phyloP scores from a whole-genome alignment of 768 basidiomycete species.

The Tricholoma sp. region DNA sequence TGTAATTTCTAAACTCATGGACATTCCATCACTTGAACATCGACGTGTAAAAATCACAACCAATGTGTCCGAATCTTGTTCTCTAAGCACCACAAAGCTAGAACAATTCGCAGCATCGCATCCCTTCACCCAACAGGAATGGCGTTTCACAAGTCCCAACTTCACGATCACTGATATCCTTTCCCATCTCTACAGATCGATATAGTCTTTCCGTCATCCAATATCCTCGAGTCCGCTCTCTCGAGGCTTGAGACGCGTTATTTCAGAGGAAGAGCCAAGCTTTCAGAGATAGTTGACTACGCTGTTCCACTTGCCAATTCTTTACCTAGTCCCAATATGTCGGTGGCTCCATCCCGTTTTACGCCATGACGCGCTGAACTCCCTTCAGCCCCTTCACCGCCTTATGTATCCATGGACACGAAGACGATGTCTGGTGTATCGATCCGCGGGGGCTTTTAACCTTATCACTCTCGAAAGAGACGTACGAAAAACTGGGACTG shows the following conservation, averaged over 20 bases:
- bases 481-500: conserved; percentile 58
- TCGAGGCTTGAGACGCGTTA: conserved; percentile 39
- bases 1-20: neutral
- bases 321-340: conserved; percentile 2
- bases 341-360: neutral
- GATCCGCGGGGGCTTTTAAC: conserved; percentile 59
- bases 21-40: conserved; percentile 12
- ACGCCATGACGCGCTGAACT: conserved; percentile 3
- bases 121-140: conserved; percentile 51
- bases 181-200: conserved; percentile 43
- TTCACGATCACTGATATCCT: neutral
- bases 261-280: conserved; percentile 34
- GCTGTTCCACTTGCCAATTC: conserved; percentile 24
- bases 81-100: conserved; percentile 20
- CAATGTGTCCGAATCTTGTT: conserved; percentile 12
- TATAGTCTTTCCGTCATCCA: conserved; percentile 48
- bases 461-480: conserved; percentile 47
- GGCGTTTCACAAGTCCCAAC: neutral
- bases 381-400: conserved; percentile 23
- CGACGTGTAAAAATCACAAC: conserved; percentile 17
- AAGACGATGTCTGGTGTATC: conserved; percentile 65
- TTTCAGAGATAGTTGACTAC: conserved; percentile 40
- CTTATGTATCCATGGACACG: conserved; percentile 26
- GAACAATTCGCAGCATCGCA: conserved; percentile 32
- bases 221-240: conserved; percentile 34